Evolutionary conservation across 306 rosid genomes (phyloP).

Genomic region (Macrotyloma uniflorum): DNA sequence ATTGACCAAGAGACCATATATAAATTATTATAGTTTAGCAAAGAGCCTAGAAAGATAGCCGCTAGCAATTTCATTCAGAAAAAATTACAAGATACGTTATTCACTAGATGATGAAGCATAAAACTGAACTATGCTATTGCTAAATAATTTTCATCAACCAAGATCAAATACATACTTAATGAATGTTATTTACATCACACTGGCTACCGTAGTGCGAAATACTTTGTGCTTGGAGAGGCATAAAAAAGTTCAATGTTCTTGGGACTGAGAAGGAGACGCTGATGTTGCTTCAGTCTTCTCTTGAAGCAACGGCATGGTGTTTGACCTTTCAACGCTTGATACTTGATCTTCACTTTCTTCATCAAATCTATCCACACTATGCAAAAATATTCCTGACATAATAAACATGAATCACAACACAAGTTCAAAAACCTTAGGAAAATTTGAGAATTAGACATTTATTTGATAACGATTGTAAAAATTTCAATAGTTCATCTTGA

Average conservation of each 20-base stretch:
- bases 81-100: background rate
- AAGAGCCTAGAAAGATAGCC: background rate
- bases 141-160: background rate
- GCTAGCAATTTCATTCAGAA: background rate
- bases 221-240: background rate
- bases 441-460: background rate
- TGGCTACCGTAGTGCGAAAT: background rate
- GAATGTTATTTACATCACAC: conserved; percentile 41
- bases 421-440: background rate
- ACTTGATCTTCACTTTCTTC: conserved; percentile 54
- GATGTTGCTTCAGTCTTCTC: conserved; percentile 43
- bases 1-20: background rate
- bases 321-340: conserved; percentile 40
- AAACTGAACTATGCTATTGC: background rate
- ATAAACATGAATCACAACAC: conserved; percentile 11
- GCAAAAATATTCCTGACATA: conserved; percentile 69
- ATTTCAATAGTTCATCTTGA: background rate
- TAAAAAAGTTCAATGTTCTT: background rate
- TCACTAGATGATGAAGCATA: background rate
- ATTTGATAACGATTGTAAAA: background rate
- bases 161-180: background rate
- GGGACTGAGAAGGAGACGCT: conserved; percentile 43
- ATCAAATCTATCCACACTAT: conserved; percentile 60
- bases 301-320: conserved; percentile 63
- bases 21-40: background rate